phyloP scores from a whole-genome alignment of 1,139 yeast genomes.

The Pneumocystis carinii region DNA sequence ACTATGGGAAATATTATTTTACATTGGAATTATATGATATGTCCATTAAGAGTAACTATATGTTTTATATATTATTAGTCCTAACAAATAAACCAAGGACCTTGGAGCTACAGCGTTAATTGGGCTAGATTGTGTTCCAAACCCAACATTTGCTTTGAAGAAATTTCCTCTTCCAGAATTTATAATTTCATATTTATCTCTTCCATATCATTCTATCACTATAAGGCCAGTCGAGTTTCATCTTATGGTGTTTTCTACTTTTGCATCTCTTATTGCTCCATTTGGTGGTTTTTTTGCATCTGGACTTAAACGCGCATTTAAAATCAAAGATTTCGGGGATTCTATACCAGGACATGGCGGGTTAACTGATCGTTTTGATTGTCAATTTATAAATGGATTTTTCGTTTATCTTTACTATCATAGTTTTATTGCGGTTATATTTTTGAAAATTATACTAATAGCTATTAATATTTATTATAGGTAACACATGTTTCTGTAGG shows the following conservation, averaged over 20 bases:
- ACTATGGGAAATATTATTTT: constrained; percentile 49
- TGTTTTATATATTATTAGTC: background rate
- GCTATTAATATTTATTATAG: background rate
- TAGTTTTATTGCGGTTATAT: constrained; percentile 53
- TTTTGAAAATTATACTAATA: constrained; percentile 23
- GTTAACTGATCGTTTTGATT: constrained; percentile 90
- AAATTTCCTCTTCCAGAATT: constrained; percentile 49
- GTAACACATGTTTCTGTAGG: constrained; percentile 49
- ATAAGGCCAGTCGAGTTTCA: constrained; percentile 84
- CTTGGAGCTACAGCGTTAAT: constrained; percentile 44
- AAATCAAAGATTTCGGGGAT: constrained; percentile 83
- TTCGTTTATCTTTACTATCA: constrained; percentile 85
- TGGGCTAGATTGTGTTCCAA: constrained; percentile 60
- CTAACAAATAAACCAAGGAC: constrained; percentile 24
- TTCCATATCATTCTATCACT: constrained; percentile 32
- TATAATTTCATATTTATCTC: constrained; percentile 36
- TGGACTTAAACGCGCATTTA: constrained; percentile 92
- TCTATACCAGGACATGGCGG: constrained; percentile 98
- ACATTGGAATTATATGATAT: constrained; percentile 59
- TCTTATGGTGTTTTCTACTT: constrained; percentile 69
- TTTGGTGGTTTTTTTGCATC: constrained; percentile 98
- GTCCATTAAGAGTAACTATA: constrained; percentile 47
- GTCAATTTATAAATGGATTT: constrained; percentile 96
- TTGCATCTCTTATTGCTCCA: constrained; percentile 95
- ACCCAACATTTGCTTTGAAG: constrained; percentile 76